Evolutionary conservation across 148 eudicot species (phyloP).

Genomic region (Rhododendron griersonianum): DNA sequence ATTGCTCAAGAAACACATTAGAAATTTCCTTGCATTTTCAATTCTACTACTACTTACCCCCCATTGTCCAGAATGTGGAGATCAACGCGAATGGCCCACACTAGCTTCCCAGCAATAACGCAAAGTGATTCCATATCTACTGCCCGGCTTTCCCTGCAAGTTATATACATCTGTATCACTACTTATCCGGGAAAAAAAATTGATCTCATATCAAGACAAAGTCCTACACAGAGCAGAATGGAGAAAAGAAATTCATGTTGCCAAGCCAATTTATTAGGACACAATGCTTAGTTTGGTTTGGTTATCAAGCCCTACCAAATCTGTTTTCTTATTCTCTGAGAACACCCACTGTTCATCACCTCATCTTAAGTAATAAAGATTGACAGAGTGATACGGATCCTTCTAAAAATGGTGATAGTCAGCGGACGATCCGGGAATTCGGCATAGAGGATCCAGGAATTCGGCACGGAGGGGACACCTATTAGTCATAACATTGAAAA

Average conservation of each 20-base stretch:
- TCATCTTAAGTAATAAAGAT: no score
- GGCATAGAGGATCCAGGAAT: background rate
- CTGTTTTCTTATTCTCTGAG: background rate
- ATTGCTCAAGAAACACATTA: background rate
- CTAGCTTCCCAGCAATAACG: slow-evolving; percentile 75
- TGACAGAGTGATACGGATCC: background rate
- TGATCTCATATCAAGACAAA: background rate
- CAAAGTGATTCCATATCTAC: slow-evolving; percentile 97
- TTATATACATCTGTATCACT: background rate
- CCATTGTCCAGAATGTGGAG: slow-evolving; percentile 90
- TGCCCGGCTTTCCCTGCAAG: slow-evolving; percentile 93
- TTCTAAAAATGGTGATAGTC: background rate
- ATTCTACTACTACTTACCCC: slow-evolving; percentile 47
- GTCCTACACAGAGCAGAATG: background rate
- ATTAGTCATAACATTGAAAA: background rate
- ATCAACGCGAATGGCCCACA: slow-evolving; percentile 88
- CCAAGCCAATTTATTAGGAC: background rate
- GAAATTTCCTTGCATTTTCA: slow-evolving; percentile 6
- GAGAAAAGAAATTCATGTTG: background rate
- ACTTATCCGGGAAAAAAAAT: background rate
- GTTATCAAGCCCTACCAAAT: background rate
- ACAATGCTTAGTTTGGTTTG: background rate
- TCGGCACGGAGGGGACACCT: background rate
- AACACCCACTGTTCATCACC: background rate
- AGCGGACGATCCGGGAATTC: background rate